Base-by-base conservation (phyloP, 2,329 filamentous ascomycete species). In the Colletotrichum sidae region DNA sequence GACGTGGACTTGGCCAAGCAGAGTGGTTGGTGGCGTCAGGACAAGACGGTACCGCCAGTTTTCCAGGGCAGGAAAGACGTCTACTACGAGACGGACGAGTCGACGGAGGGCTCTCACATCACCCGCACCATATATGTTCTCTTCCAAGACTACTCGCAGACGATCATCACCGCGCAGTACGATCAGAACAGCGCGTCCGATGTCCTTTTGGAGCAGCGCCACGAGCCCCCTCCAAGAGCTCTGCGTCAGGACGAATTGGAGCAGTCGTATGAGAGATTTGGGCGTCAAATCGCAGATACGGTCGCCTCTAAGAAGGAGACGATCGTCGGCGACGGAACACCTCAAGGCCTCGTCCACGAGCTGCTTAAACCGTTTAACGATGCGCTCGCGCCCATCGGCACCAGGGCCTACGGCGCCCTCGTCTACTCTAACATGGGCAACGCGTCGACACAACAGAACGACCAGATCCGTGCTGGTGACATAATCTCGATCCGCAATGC, bases 341-440 rank as follows among this genome's bases (percentile, higher is more conserved):
- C 96, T 1, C 87, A 92, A 55, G 88, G 86, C 0, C 85, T 99
- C 6, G 81, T 97, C n/a, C 81, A 89, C 53, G 91, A 97, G 72
- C 87, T 98, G 6, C 85, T 99, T 55, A 86, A 86, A 42, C 90
- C 92, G 0, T 85, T 94, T 70, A 82, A 85, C 13, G 89, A 92
- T 65, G 94, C 92, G 0, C 86, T 99, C 5, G 82, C 86, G 3
- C 95, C 96, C 0, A 88, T 98, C 7, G 95, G 95, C n/a, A 93
- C 89, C 10, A 91, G 95, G 53, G 88, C 93, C 4, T 99, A 95
- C 75, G 96, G 96, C 67, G 94, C 95, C 5, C 84, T 97, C 33
- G 93, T 99, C 12, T 99, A 99, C 78, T 88, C 92, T 69, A 99
- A 99, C 75, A 86, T 98, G 63, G 96, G 93, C 73, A 99, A 99